phyloP scores from a whole-genome alignment of 1,284 basidiomycete genomes.

The Sanguinoderma infundibulare region DNA sequence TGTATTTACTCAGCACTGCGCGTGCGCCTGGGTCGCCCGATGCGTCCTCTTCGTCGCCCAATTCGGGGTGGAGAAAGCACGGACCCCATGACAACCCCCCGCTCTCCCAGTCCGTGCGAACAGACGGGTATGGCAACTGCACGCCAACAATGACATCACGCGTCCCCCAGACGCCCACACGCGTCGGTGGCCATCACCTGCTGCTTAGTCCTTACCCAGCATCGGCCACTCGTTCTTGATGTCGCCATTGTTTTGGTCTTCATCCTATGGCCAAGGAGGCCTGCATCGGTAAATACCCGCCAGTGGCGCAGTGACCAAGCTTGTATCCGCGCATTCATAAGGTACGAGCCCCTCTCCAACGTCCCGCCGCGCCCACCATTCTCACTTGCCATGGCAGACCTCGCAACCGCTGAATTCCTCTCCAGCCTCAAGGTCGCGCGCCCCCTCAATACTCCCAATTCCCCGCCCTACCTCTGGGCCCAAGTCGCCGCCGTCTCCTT shows the following conservation, averaged over 20 bases:
- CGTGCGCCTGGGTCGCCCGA: neutral
- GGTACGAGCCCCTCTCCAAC: too few relatives aligned
- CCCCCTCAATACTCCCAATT: slow-evolving; percentile 21
- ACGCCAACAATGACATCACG: slow-evolving; percentile 17
- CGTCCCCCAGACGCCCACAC: slow-evolving; percentile 19
- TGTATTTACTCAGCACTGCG: slow-evolving; percentile 11
- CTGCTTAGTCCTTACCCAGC: too few relatives aligned
- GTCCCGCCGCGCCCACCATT: too few relatives aligned
- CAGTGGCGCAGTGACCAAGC: too few relatives aligned
- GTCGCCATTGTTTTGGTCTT: too few relatives aligned
- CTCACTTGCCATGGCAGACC: slow-evolving; percentile 32
- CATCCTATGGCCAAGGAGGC: too few relatives aligned
- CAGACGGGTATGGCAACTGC: neutral
- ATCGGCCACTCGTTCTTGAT: too few relatives aligned
- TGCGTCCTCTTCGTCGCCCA: slow-evolving; percentile 7
- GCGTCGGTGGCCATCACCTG: slow-evolving; percentile 30
- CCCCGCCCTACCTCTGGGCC: slow-evolving; percentile 55
- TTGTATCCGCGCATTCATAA: too few relatives aligned
- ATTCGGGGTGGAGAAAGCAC: slow-evolving; percentile 1
- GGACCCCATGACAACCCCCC: slow-evolving; percentile 23
- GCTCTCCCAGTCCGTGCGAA: neutral
- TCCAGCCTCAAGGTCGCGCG: slow-evolving; percentile 32
- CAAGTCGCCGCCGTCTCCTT: slow-evolving; percentile 58
- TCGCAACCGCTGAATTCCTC: slow-evolving; percentile 31
- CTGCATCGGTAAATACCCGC: too few relatives aligned